Percentiles rank a stretch among this genome's conserved stretches.
These are phyloP conservation scores for Pythium diclinum DNA, from an alignment of 352 stramenopile genomes.

Conservation along the genomic window DNA sequence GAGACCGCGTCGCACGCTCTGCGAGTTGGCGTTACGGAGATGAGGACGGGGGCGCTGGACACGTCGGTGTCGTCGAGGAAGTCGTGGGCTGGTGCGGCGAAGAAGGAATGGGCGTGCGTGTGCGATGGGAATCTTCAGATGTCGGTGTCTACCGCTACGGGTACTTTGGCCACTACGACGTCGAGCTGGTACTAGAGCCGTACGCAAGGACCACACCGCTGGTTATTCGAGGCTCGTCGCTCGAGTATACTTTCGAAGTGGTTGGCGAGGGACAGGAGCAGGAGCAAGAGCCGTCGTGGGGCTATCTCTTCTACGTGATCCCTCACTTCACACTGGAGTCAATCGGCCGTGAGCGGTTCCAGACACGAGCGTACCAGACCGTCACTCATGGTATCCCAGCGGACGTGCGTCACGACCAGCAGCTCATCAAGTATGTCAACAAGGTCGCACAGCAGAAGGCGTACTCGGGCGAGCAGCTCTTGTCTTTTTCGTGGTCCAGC, in stretches of 20 bases:
- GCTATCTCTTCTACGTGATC: constrained; percentile 72
- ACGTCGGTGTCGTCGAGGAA: constrained; percentile 49
- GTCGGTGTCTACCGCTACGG: constrained; percentile 59
- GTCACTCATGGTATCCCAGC: neutral
- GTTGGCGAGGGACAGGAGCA: no score
- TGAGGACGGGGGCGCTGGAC: constrained; percentile 66
- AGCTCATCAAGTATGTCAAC: constrained; percentile 79
- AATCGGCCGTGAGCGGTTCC: constrained; percentile 49
- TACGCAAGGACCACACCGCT: constrained; percentile 33
- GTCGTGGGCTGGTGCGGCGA: constrained; percentile 44
- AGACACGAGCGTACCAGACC: constrained; percentile 27
- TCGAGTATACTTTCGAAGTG: no score
- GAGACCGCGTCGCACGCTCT: constrained; percentile 55
- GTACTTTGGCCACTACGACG: constrained; percentile 54
- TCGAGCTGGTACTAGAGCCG: constrained; percentile 32
- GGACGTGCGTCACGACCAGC: constrained; percentile 43
- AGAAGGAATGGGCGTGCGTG: constrained; percentile 57
- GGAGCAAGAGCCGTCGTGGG: constrained; percentile 31
- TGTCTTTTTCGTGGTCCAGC: constrained; percentile 14
- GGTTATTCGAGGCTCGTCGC: constrained; percentile 30
- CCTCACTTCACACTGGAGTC: constrained; percentile 56
- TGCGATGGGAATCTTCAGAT: constrained; percentile 37
- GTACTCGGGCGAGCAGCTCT: constrained; percentile 37
- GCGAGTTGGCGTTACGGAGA: constrained; percentile 69
- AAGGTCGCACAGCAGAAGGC: constrained; percentile 29